A percentile compares a stretch with the other conserved stretches of the same genome.
Conservation (phyloP, 129 eudicot genomes). For the Deinandra increscens region DNA sequence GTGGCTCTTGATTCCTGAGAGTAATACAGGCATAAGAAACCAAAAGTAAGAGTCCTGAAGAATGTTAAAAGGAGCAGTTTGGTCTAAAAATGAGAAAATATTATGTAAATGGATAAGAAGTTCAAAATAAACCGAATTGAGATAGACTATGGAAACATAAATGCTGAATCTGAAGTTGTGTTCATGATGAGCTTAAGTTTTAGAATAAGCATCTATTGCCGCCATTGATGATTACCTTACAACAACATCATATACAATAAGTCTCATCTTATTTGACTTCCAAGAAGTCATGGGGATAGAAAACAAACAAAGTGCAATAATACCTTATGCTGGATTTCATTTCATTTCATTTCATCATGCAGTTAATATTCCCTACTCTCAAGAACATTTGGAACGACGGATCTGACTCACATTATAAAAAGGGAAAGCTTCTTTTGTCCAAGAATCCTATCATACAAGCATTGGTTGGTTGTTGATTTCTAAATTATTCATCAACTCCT, state of each 20-base stretch:
- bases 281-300: background rate
- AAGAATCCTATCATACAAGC: too few species aligned
- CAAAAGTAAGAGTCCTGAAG: background rate
- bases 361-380: background rate
- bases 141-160: background rate
- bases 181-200: background rate
- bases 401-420: too few species aligned
- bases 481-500: background rate
- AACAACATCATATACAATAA: background rate
- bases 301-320: background rate
- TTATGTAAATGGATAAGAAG: background rate
- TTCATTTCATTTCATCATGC: conserved; percentile 10
- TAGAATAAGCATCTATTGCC: background rate
- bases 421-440: too few species aligned
- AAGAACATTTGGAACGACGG: background rate
- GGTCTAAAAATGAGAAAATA: background rate
- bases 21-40: background rate
- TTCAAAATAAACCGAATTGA: background rate
- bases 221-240: background rate
- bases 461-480: too few species aligned
- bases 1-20: background rate
- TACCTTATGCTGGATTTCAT: background rate
- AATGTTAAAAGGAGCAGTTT: background rate
- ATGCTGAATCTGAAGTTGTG: background rate
- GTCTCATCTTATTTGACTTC: conserved; percentile 1